Base-by-base conservation (phyloP, 2,329 filamentous ascomycete species). In the Microdochium bolleyi region DNA sequence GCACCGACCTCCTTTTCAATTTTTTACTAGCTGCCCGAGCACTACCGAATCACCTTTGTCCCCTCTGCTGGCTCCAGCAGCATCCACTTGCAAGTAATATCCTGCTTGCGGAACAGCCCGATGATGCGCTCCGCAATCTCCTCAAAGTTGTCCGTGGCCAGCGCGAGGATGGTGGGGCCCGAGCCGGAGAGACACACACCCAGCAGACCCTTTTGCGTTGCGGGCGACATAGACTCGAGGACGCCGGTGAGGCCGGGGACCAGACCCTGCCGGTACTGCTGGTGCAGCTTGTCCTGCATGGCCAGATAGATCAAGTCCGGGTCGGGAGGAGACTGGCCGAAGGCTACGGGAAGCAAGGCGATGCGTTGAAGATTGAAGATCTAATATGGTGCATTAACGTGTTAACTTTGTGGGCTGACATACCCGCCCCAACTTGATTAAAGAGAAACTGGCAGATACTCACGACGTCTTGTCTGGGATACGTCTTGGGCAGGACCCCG, bases 211-310 rank as follows among this genome's bases (percentile, higher is more conserved):
- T 88, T 85, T 66, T 96, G 90, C 4, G 87, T 88, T 64, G 83
- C 81, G 25, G 92, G 94, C 11, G 89, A 96, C 76, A 97, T 92
- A 55, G 87, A 92, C 67, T 90, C 84, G 51, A 99, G 83, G 52
- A 99, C 92, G 66, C 95, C 88, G 16, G 88, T 87, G 53, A 99
- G 79, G 1, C 92, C 94, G 1, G 94, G 94, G 60, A 99, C 95
- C 56, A 99, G 81, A 2, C 81, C 87, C 71, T 94, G 87, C 52
- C 94, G 87, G 75, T 99, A 97, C 48, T 92, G 94, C 72, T 99
- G 94, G 73, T 99, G 94, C 56, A 99, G 84, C 72, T 92, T 95
- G 75, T 99, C 94, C 73, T 97, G 94, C 94, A 99, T 99, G 49
- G 92, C 92, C 49, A 95, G 84, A 74, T 95, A 95, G 68, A 99